Base-by-base conservation (phyloP, 768 basidiomycete species). In the Rhizopogon vinicolor region DNA sequence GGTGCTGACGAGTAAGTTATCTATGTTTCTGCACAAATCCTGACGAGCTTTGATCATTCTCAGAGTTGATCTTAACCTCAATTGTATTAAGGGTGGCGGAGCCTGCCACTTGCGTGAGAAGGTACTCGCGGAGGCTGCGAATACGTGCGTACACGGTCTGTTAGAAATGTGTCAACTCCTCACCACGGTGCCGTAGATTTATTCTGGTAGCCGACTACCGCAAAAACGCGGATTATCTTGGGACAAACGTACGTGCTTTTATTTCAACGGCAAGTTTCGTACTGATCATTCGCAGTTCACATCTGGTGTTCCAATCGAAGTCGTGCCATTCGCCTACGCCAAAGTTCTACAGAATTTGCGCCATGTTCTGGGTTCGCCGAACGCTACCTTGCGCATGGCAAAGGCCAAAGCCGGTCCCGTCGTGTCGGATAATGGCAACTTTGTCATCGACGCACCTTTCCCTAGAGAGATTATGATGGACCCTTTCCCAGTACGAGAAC, bases 71-170 rank as follows among this genome's bases (percentile, higher is more conserved):
- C 70, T 78, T 41, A 71, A 83, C 41, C 76, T 99, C 51, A 95
- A 98, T 72, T 90, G 90, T 58, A 95, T 99, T 74, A 98, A 99
- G 73, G 96, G 92, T 7, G 96, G 96, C 54, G 96, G 96, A 2
- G 96, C 93, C 1, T 98, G 96, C 68, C 97, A 98, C 62, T 74
- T 98, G 35, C 83, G 95, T 29, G 97, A 99, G 74, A 99, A 99
- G 70, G 94, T 99, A 7, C 81, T 99, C 13, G 97, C 97, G 1
- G 97, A 99, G 69, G 95, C 94, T 33, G 97, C 97, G 10, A 80
- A 81, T 58, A 93, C 89, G 84, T 91, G 54, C 56, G 74, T 9
- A 39, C 50, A 42, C 52, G 33, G 56, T 56, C 37, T 52, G n/a
- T 51, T 42, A 16, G 49, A 9, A 22, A 0, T 28, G 13, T 28